A percentile compares a stretch with the other conserved stretches of the same genome.
phyloP scores from a whole-genome alignment of 208 protist species.

The Leptomonas pyrrhocoris region DNA sequence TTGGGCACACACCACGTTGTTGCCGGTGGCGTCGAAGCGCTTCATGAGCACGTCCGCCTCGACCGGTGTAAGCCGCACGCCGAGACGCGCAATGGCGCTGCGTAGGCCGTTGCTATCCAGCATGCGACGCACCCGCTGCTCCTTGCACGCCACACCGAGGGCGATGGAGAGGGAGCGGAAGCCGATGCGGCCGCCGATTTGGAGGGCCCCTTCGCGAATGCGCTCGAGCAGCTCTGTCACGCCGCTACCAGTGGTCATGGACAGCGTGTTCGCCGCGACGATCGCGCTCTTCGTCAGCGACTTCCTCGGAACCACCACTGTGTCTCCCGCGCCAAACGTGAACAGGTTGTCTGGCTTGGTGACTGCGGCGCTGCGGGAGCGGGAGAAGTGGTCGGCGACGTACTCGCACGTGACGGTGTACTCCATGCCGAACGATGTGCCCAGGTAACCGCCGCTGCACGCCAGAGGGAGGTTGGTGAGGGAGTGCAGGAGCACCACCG shows the following conservation, averaged over 20 bases:
- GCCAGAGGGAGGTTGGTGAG: slow-evolving; percentile 71
- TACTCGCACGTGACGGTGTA: slow-evolving; percentile 64
- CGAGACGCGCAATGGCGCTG: slow-evolving; percentile 47
- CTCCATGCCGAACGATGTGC: slow-evolving; percentile 74
- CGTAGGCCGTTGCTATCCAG: slow-evolving; percentile 60
- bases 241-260: slow-evolving; percentile 47
- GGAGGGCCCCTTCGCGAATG: slow-evolving; percentile 69
- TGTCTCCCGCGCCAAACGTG: slow-evolving; percentile 31
- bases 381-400: slow-evolving; percentile 36
- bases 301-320: slow-evolving; percentile 7
- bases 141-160: slow-evolving; percentile 76
- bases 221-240: slow-evolving; percentile 52
- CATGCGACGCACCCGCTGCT: slow-evolving; percentile 45
- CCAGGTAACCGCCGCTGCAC: slow-evolving; percentile 33
- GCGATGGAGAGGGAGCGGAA: slow-evolving; percentile 75
- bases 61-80: slow-evolving; percentile 52
- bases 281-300: slow-evolving; percentile 7
- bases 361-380: slow-evolving; percentile 51
- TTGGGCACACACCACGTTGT: slow-evolving; percentile 76
- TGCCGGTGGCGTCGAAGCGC: slow-evolving; percentile 66
- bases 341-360: slow-evolving; percentile 73
- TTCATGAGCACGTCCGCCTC: slow-evolving; percentile 85
- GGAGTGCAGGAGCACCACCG: slow-evolving; percentile 78
- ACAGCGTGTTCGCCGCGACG: slow-evolving; percentile 23
- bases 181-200: slow-evolving; percentile 67